Conservation (phyloP, 306 rosid species). For the Corylus heterophylla region DNA sequence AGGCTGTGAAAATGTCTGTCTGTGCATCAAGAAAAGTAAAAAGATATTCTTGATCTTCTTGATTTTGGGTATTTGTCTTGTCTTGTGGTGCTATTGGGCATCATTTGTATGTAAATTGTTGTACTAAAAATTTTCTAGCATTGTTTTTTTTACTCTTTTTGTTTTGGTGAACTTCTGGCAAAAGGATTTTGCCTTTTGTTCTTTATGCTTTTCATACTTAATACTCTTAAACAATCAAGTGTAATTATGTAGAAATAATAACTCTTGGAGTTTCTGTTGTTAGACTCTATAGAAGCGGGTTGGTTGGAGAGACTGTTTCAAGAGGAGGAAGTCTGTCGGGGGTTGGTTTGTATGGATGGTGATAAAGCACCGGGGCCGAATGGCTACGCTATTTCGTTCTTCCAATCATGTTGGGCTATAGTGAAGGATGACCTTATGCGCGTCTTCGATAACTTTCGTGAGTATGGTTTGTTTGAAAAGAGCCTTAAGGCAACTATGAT, state of each 20-base stretch:
- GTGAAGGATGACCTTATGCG: too few species aligned
- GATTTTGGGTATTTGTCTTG: neutral
- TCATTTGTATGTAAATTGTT: neutral
- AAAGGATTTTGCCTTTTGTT: neutral
- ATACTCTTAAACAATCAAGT: neutral
- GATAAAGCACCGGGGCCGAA: too few species aligned
- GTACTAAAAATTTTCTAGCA: neutral
- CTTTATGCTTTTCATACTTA: neutral
- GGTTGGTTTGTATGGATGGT: too few species aligned
- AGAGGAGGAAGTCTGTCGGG: too few species aligned
- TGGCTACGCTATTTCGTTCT: too few species aligned
- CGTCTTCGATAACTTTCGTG: too few species aligned
- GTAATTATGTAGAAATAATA: neutral
- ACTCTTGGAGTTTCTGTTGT: too few species aligned
- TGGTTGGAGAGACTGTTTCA: too few species aligned
- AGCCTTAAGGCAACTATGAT: too few species aligned
- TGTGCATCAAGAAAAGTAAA: neutral
- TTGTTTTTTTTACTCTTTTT: neutral
- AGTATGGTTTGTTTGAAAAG: too few species aligned
- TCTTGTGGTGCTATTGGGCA: neutral
- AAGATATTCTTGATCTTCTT: neutral
- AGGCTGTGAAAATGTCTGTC: neutral
- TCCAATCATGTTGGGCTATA: too few species aligned
- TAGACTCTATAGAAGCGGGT: too few species aligned
- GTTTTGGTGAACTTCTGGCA: neutral